phyloP scores from a whole-genome alignment of 2,329 filamentous ascomycete species.

The Berkeleyomyces basicola region DNA sequence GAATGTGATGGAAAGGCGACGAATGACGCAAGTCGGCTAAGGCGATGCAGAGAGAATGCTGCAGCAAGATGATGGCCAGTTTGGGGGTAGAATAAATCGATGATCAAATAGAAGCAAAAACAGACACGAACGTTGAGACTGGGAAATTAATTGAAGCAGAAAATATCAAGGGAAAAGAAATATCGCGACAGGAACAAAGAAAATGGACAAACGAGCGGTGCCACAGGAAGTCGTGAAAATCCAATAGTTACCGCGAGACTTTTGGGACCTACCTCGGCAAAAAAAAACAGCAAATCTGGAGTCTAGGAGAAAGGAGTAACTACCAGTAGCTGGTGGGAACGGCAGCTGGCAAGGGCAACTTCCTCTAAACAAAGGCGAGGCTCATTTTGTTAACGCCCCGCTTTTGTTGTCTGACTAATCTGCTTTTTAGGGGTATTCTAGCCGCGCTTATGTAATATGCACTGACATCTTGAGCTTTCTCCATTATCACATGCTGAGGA shows the following conservation, averaged over 20 bases:
- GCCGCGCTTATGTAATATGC: neutral
- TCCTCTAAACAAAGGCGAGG: neutral
- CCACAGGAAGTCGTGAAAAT: neutral
- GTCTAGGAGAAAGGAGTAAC: neutral
- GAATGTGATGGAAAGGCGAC: neutral
- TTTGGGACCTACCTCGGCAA: neutral
- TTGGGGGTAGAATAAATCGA: neutral
- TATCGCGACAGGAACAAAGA: neutral
- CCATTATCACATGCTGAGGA: constrained; percentile 4
- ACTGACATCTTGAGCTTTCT: neutral
- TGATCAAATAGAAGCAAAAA: neutral
- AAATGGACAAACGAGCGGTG: neutral
- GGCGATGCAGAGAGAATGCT: neutral
- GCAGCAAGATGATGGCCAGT: too few species aligned
- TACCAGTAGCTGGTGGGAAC: neutral
- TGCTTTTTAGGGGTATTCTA: neutral
- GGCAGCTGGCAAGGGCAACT: neutral
- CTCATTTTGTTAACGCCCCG: neutral
- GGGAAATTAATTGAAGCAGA: neutral
- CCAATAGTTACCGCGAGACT: neutral
- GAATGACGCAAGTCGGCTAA: neutral
- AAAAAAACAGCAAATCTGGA: neutral
- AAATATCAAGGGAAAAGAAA: neutral
- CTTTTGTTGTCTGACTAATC: neutral
- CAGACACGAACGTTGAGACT: neutral